phyloP scores from a whole-genome alignment of 2,329 filamentous ascomycete species.

The Conoideocrella luteorostrata region DNA sequence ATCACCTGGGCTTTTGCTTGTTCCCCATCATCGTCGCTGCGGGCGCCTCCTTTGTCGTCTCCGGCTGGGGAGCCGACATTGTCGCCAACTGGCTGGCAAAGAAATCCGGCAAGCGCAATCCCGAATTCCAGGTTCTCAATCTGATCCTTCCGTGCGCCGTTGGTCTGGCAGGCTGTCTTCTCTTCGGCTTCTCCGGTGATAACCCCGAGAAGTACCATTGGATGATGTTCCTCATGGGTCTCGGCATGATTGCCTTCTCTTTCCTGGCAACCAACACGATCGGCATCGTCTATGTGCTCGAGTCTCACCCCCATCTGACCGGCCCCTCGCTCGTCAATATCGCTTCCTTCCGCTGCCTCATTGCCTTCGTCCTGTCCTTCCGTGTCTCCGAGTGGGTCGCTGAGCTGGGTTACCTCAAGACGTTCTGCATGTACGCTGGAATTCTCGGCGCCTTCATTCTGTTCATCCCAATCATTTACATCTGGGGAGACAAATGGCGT shows the following conservation, averaged over 20 bases:
- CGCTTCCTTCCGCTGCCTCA: slow-evolving; percentile 1
- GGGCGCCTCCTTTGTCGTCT: slow-evolving; percentile 1
- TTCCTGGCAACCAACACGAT: slow-evolving; percentile 7
- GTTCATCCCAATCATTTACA: background rate
- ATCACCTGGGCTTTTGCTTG: slow-evolving; percentile 6
- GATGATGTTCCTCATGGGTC: slow-evolving; percentile 1
- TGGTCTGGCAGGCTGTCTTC: slow-evolving; percentile 4
- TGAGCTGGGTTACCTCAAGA: slow-evolving; percentile 3
- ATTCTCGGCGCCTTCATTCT: background rate
- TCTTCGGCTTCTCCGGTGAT: slow-evolving; percentile 3
- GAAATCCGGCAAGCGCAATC: slow-evolving; percentile 4
- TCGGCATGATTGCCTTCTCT: slow-evolving; percentile 5
- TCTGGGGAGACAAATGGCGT: slow-evolving; percentile 3
- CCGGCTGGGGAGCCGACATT: slow-evolving; percentile 4
- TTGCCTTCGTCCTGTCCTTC: slow-evolving; percentile 6
- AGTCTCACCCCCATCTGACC: slow-evolving; percentile 1
- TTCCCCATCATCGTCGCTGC: slow-evolving; percentile 3
- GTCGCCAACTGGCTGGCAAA: slow-evolving; percentile 5
- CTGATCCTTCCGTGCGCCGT: slow-evolving; percentile 1
- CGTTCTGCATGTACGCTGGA: slow-evolving; percentile 1
- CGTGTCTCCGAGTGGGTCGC: slow-evolving; percentile 7
- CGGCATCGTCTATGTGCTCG: slow-evolving; percentile 6
- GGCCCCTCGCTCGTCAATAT: slow-evolving; percentile 6
- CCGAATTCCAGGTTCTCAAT: slow-evolving; percentile 6
- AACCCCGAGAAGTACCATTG: slow-evolving; percentile 1